Percentiles rank a stretch among this genome's conserved stretches.
Conservation (phyloP, 169 alveolate species). For the Babesia bovis region DNA sequence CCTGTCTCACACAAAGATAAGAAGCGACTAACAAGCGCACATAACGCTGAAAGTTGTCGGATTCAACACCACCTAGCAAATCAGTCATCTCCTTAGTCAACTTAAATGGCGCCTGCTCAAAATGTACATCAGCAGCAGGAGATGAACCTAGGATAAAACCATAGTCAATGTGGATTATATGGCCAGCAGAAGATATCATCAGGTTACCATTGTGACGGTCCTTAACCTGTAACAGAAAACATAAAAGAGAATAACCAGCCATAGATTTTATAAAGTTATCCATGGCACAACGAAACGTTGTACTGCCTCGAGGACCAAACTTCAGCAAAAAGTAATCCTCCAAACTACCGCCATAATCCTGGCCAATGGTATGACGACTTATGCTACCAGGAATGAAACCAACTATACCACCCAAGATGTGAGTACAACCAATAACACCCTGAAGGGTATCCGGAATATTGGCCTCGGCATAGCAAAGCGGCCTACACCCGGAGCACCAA, state of each 20-base stretch:
- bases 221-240: conserved; percentile 81
- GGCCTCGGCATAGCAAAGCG: background rate
- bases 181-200: conserved; percentile 90
- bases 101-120: conserved; percentile 96
- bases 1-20: conserved; percentile 59
- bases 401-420: conserved; percentile 83
- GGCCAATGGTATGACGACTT: conserved; percentile 85
- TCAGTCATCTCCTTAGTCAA: conserved; percentile 94
- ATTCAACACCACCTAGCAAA: conserved; percentile 87
- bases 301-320: conserved; percentile 46
- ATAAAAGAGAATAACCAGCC: conserved; percentile 92
- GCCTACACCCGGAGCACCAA: conserved; percentile 7
- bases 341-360: conserved; percentile 64
- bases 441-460: background rate
- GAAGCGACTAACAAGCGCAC: conserved; percentile 72
- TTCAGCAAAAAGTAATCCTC: conserved; percentile 64
- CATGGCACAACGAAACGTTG: conserved; percentile 81
- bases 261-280: conserved; percentile 89
- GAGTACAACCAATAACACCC: conserved; percentile 2
- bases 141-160: conserved; percentile 95
- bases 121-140: conserved; percentile 94
- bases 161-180: conserved; percentile 95
- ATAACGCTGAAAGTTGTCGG: conserved; percentile 50
- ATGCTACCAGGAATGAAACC: conserved; percentile 85
- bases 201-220: conserved; percentile 96